Evolutionary conservation across 352 stramenopile species (phyloP), one percentile per base, ranked within the genome.

Genomic region (Phytophthora sp.): DNA sequence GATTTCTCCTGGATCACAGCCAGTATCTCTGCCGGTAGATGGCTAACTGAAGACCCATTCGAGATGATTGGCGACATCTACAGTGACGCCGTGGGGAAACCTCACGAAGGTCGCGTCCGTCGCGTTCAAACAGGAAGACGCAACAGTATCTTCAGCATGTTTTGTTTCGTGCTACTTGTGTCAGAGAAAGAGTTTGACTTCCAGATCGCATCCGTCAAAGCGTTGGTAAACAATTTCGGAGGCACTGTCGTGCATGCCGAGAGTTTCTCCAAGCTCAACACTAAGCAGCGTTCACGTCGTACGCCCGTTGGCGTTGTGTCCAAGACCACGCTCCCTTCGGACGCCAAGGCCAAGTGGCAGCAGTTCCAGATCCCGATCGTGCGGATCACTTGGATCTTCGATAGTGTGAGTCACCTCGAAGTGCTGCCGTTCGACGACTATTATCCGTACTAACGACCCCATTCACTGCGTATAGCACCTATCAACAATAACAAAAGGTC

Each of bases 341-440:
- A 82, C 18, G 88, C 86, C 29, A 87, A 81, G 60, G 46, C 55
- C 35, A 75, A 89, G 30, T 93, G 76, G 77, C 57, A 86, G 31
- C 67, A 86, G 45, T 79, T 90, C 57, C 74, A 89, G 35, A 92
- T 94, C 47, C 88, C 86, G 12, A 93, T 96, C 36, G 86, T 96
- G 38, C 88, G 87, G 23, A 88, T 93, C 44, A 90, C 84, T 35
- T 96, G 88, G 88, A 81, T 96, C 57, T 91, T 94, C 42, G 88
- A 96, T 70, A 94, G 88, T 69, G 90, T 96, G 66, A 94, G 85
- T 59, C 73, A 95, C 66, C 71, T 94, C 18, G 77, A 90, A 66
- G 77, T 94, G 35, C 76, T 93, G 23, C 81, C 88, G 11, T 96
- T 91, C 55, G 85, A 94, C 53, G 85, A 95, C 56, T 96, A 95